A percentile compares a stretch with the other conserved stretches of the same genome.
Evolutionary conservation across 1,284 basidiomycete species (phyloP).

Genomic region (Sanghuangporus sanghuang): DNA sequence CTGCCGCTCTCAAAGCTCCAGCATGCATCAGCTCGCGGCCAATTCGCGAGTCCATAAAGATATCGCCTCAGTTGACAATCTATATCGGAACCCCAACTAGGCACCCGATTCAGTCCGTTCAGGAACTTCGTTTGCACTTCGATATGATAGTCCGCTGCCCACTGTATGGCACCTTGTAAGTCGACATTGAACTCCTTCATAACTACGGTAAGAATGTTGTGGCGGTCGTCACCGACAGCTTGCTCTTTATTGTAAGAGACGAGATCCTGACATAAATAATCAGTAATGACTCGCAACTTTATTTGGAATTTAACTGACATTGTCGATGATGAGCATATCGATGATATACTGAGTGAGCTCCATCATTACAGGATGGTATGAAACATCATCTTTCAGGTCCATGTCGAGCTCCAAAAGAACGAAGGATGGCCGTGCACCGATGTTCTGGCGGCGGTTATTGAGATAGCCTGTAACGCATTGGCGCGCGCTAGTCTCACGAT

Average conservation of each 20-base stretch:
- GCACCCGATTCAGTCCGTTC: background rate
- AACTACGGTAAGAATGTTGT: conserved; percentile 56
- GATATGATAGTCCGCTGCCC: conserved; percentile 45
- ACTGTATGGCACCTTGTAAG: conserved; percentile 50
- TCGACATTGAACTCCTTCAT: conserved; percentile 45
- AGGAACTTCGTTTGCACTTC: conserved; percentile 18
- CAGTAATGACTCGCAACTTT: background rate
- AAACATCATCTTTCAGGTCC: conserved; percentile 51
- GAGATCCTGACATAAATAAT: conserved; percentile 42
- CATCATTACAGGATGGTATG: conserved; percentile 44
- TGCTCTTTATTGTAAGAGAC: conserved; percentile 61
- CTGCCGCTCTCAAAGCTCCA: conserved; percentile 39
- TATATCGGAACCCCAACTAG: conserved; percentile 26
- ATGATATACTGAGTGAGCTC: conserved; percentile 49
- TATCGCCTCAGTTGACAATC: conserved; percentile 30
- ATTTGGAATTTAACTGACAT: conserved; percentile 34
- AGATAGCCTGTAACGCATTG: conserved; percentile 57
- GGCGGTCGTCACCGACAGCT: conserved; percentile 41
- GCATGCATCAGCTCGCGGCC: conserved; percentile 32
- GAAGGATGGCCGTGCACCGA: conserved; percentile 56
- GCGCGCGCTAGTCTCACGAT: conserved; percentile 40
- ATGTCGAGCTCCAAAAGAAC: conserved; percentile 47
- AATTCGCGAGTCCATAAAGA: conserved; percentile 37
- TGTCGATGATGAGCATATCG: conserved; percentile 57
- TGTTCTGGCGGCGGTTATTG: conserved; percentile 49